These are phyloP conservation scores for Aphanomyces astaci DNA, from an alignment of 352 stramenopile species.

Conservation along the genomic window DNA sequence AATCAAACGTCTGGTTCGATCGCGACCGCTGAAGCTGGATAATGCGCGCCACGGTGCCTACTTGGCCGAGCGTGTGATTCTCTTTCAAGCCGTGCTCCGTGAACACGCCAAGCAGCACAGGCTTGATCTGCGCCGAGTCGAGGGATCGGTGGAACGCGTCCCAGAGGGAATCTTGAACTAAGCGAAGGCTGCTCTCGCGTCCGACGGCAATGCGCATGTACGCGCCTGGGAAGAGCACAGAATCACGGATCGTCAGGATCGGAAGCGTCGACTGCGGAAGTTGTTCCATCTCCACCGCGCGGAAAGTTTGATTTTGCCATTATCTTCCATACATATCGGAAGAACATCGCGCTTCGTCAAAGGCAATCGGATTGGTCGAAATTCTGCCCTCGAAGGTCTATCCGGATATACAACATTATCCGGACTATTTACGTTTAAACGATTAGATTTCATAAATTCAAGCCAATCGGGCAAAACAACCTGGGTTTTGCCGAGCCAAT, in stretches of 20 bases:
- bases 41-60: slow-evolving; percentile 59
- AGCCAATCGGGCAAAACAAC: neutral
- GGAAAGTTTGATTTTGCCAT: neutral
- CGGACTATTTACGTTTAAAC: neutral
- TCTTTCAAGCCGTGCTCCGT: slow-evolving; percentile 34
- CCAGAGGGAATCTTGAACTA: slow-evolving; percentile 74
- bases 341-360: neutral
- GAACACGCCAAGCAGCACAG: slow-evolving; percentile 57
- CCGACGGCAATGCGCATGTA: slow-evolving; percentile 67
- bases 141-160: slow-evolving; percentile 41
- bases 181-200: slow-evolving; percentile 48
- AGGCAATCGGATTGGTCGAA: slow-evolving; percentile 1
- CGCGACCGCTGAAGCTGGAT: slow-evolving; percentile 68
- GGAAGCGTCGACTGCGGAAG: slow-evolving; percentile 34
- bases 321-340: neutral
- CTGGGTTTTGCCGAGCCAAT: no score
- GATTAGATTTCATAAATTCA: neutral
- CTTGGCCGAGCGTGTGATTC: slow-evolving; percentile 37
- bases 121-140: slow-evolving; percentile 30
- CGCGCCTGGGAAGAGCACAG: slow-evolving; percentile 67
- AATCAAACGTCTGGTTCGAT: slow-evolving; percentile 32
- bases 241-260: slow-evolving; percentile 55
- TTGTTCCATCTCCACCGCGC: neutral
- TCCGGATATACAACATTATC: neutral
- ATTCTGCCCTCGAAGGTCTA: neutral